A percentile compares a stretch with the other conserved stretches of the same genome.
phyloP scores from a whole-genome alignment of 140 eudicot genomes.

The Senecio squalidus region DNA sequence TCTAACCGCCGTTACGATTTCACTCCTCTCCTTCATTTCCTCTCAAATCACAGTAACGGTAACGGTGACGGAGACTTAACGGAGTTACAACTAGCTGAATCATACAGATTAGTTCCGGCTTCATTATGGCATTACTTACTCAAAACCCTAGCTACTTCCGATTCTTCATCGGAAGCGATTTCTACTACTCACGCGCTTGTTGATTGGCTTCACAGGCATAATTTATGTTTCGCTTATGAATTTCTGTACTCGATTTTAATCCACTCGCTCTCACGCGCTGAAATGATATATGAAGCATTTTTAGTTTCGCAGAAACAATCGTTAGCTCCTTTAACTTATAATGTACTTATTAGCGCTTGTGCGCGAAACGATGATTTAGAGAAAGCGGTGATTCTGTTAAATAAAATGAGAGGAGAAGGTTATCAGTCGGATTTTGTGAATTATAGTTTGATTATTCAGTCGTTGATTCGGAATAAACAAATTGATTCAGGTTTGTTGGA shows the following conservation, averaged over 20 bases:
- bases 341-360: slow-evolving; percentile 80
- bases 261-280: slow-evolving; percentile 67
- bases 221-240: slow-evolving; percentile 76
- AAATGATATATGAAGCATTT: slow-evolving; percentile 83
- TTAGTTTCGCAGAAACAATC: slow-evolving; percentile 68
- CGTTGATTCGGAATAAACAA: slow-evolving; percentile 43
- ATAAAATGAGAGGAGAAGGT: slow-evolving; percentile 76
- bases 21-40: slow-evolving; percentile 71
- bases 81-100: slow-evolving; percentile 66
- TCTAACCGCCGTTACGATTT: slow-evolving; percentile 65
- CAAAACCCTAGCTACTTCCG: slow-evolving; percentile 52
- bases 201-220: slow-evolving; percentile 71
- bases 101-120: slow-evolving; percentile 73
- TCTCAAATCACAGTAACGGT: slow-evolving; percentile 35
- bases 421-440: slow-evolving; percentile 65
- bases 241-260: slow-evolving; percentile 72
- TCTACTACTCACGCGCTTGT: slow-evolving; percentile 56
- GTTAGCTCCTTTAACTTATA: slow-evolving; percentile 80
- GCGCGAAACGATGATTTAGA: slow-evolving; percentile 87
- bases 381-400: slow-evolving; percentile 71
- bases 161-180: slow-evolving; percentile 33
- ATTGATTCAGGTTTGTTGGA: slow-evolving; percentile 49
- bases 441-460: slow-evolving; percentile 71
- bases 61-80: slow-evolving; percentile 25
- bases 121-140: slow-evolving; percentile 86